A percentile compares a stretch with the other conserved stretches of the same genome.
Conservation (phyloP, 2,329 filamentous ascomycete genomes). For the Pestalotiopsis sp. region DNA sequence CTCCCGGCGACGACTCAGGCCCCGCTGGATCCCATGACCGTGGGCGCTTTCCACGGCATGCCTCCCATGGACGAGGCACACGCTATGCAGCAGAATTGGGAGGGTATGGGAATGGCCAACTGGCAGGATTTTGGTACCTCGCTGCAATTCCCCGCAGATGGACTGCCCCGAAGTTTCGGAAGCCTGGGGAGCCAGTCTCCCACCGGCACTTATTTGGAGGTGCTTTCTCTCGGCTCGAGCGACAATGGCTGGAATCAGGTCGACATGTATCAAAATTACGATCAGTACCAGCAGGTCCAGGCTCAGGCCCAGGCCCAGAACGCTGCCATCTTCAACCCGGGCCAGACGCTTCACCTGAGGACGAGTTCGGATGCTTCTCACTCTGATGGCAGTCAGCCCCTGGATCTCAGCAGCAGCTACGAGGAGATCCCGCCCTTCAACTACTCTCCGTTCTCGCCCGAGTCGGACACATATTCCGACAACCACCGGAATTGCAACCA, state of each 20-base stretch:
- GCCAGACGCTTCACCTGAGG: conserved; percentile 85
- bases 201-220: conserved; percentile 80
- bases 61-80: conserved; percentile 61
- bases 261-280: conserved; percentile 73
- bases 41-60: conserved; percentile 62
- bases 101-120: conserved; percentile 64
- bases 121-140: conserved; percentile 81
- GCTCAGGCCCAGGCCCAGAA: conserved; percentile 49
- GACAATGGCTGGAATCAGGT: conserved; percentile 88
- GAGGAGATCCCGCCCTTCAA: conserved; percentile 74
- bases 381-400: conserved; percentile 64
- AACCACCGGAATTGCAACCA: conserved; percentile 65
- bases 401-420: conserved; percentile 74
- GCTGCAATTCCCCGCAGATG: conserved; percentile 45
- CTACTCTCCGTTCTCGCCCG: conserved; percentile 80
- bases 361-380: conserved; percentile 85
- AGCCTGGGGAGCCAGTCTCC: conserved; percentile 67
- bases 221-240: conserved; percentile 80
- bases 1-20: conserved; percentile 65
- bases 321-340: conserved; percentile 84
- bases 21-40: conserved; percentile 58
- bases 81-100: conserved; percentile 59
- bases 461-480: conserved; percentile 75
- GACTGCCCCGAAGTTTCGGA: conserved; percentile 39
- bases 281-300: conserved; percentile 56